phyloP scores from a whole-genome alignment of 2,329 filamentous ascomycete genomes.

The Lasiodiplodia theobromae region DNA sequence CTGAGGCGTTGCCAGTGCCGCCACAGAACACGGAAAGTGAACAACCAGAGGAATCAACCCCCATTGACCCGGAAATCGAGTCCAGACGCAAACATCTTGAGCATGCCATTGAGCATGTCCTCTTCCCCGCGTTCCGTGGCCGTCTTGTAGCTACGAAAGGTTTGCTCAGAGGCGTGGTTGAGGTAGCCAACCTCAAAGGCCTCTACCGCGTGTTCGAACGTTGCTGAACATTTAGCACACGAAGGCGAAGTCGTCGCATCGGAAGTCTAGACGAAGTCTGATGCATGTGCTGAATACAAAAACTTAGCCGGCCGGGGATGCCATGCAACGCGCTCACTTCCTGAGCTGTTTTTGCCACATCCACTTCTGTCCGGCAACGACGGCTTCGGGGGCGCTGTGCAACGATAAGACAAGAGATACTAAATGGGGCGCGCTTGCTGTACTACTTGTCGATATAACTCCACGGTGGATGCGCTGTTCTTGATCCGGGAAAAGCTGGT shows the following conservation, averaged over 20 bases:
- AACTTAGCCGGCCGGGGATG: background rate
- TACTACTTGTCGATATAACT: constrained; percentile 19
- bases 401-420: background rate
- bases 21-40: constrained; percentile 39
- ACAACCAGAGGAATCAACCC: constrained; percentile 34
- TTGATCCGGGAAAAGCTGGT: background rate
- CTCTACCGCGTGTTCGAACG: constrained; percentile 94
- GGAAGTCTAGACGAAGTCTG: background rate
- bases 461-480: constrained; percentile 24
- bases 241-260: background rate
- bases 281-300: too few relatives aligned
- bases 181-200: constrained; percentile 91
- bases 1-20: constrained; percentile 75
- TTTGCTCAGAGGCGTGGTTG: constrained; percentile 78
- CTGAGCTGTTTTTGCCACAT: constrained; percentile 50
- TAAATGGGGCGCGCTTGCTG: constrained; percentile 9
- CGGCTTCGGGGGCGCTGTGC: background rate
- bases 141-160: constrained; percentile 81
- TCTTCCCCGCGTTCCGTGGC: constrained; percentile 89
- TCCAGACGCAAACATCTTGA: constrained; percentile 72
- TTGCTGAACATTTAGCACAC: constrained; percentile 63
- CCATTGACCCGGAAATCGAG: constrained; percentile 51
- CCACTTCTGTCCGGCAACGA: constrained; percentile 47
- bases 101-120: constrained; percentile 78
- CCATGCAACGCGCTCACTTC: constrained; percentile 44